Base-by-base conservation (phyloP, 768 basidiomycete species). In the Thelephora aurantiotincta region DNA sequence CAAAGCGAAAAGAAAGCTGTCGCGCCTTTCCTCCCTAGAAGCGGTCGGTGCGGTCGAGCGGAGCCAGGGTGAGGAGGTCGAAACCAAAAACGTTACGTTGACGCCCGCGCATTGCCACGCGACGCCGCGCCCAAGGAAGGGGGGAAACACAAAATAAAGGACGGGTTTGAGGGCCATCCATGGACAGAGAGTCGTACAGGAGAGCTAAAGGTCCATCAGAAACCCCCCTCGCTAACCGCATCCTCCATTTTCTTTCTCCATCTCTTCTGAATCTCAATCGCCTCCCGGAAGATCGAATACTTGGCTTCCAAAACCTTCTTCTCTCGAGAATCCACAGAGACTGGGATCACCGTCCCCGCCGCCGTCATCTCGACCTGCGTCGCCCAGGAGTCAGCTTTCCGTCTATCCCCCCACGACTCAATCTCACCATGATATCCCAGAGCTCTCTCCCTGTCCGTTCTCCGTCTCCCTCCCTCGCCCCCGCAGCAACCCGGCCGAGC, bases 271-370 rank as follows among this genome's bases (percentile, higher is more conserved):
- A 90, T 80, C 13, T 89, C 84, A 43, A 96, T 89, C 16, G 68
- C 73, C 61, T 97, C 92, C 48, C 75, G 65, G 68, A 97, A 98
- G 57, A 97, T 92, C 61, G 76, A 80, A 65, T 96, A 98, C 68
- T 99, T 99, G 6, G 82, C 89, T 47, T 88, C 78, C 45, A 98
- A 67, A 43, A 98, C 61, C 57, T 69, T 81, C 63, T 77, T 79
- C 63, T 85, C 89, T 61, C 67, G 75, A 1, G 61, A 51, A 3
- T 73, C 70, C 11, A 79, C 78, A 13, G 68, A 65, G 2, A 93
- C 88, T 6, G 64, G 58, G 33, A 99, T 71, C 38, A 82, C 67
- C 13, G 73, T 77, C 3, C 85, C 94, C 1, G 79, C 68, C 33
- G 87, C 83, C 6, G 92, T 94, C 96, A 99, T 98, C 54, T 90